Evolutionary conservation across 169 alveolate species (phyloP).

Genomic region (Plasmodium malariae): DNA sequence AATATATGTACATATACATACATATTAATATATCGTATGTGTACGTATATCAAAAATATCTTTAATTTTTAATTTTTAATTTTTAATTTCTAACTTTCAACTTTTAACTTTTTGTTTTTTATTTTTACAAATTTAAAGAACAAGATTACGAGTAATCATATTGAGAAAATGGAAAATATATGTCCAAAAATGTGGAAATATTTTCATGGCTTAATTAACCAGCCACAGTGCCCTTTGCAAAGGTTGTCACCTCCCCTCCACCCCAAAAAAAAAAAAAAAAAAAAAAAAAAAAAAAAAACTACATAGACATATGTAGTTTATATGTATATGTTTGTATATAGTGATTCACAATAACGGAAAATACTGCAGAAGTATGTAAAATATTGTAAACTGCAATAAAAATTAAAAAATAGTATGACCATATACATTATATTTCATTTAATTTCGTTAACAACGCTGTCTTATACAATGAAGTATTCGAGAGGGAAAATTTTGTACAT

Average conservation of each 20-base stretch:
- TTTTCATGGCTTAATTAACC: slow-evolving; percentile 61
- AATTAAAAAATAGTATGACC: too few relatives aligned
- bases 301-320: too few relatives aligned
- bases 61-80: background rate
- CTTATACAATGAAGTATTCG: too few relatives aligned
- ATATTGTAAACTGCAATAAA: too few relatives aligned
- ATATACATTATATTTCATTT: too few relatives aligned
- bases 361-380: too few relatives aligned
- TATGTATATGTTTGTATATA: too few relatives aligned
- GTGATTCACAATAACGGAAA: too few relatives aligned
- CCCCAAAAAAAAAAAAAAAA: slow-evolving; percentile 3
- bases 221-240: slow-evolving; percentile 70
- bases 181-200: slow-evolving; percentile 71
- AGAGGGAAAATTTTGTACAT: too few relatives aligned
- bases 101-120: slow-evolving; percentile 16
- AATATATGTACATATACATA: background rate
- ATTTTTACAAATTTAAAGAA: slow-evolving; percentile 6
- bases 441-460: too few relatives aligned
- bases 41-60: background rate
- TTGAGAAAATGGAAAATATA: slow-evolving; percentile 56
- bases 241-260: background rate
- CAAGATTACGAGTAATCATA: slow-evolving; percentile 28
- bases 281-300: too few relatives aligned
- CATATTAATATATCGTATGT: background rate
- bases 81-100: too few relatives aligned